Evolutionary conservation across 2,329 filamentous ascomycete species (phyloP).

Genomic region (Botryotinia narcissicola): DNA sequence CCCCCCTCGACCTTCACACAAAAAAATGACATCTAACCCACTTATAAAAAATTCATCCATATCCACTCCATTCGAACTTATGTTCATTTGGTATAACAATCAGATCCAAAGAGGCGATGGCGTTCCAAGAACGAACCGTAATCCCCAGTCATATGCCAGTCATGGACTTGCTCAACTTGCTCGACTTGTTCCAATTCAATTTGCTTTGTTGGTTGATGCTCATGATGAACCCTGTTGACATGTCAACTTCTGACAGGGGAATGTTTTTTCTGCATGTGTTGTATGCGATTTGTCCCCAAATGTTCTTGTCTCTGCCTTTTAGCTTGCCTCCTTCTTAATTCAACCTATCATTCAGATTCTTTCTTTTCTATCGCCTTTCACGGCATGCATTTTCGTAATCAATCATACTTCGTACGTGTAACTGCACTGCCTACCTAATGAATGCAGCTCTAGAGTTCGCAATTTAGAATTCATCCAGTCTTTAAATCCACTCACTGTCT

Average conservation of each 20-base stretch:
- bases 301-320: background rate
- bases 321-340: background rate
- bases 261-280: slow-evolving; percentile 21
- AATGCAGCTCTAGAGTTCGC: slow-evolving; percentile 11
- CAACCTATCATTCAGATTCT: slow-evolving; percentile 17
- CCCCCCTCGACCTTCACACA: background rate
- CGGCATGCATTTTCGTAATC: background rate
- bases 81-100: background rate
- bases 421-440: background rate
- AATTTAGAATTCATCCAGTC: slow-evolving; percentile 6
- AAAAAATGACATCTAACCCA: background rate
- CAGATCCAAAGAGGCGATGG: background rate
- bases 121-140: background rate
- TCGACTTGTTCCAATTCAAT: slow-evolving; percentile 7
- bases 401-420: slow-evolving; percentile 14
- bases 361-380: slow-evolving; percentile 15
- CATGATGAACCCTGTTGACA: slow-evolving; percentile 11
- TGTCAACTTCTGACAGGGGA: slow-evolving; percentile 16
- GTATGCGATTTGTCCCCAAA: slow-evolving; percentile 8
- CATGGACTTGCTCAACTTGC: background rate
- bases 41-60: slow-evolving; percentile 8
- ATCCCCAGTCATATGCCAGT: background rate
- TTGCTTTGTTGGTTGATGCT: slow-evolving; percentile 15
- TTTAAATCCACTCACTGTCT: background rate
- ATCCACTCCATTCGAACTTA: background rate